Evolutionary conservation across 768 basidiomycete genomes (phyloP), one percentile per base, ranked within the genome.

Genomic region (Tylopilus vinaceipallidus): DNA sequence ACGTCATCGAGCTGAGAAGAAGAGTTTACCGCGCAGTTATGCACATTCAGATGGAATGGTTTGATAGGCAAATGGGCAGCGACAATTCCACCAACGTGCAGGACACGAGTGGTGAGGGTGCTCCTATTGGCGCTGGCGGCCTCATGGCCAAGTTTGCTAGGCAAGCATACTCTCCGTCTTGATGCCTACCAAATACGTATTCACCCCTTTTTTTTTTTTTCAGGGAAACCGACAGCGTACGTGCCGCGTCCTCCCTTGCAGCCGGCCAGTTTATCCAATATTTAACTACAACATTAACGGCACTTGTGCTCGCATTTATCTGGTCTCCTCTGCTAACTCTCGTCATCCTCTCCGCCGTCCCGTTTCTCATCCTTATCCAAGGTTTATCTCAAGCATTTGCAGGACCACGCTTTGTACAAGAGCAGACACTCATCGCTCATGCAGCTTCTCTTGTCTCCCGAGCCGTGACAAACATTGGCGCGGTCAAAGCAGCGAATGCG

Each of bases 211-310:
- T n/a, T 23, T 30, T 51, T 41, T 49, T 29, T 5, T 2, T 37
- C 60, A 98, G 94, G 56, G 95, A 98, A 70, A 97, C 95, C 7
- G 93, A 98, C 68, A 91, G 97, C 54, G 88, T 97, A 37, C 84
- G 95, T 35, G 75, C 83, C 52, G 95, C 91, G 1, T 82, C 86
- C 13, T 90, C 92, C 3, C 78, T 91, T 33, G 86, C 86, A 13
- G 75, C 86, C 22, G 94, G 93, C 22, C 78, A 82, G 56, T 65
- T 90, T 50, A 61, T 98, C 37, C 91, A 95, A 67, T 83, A 93
- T 69, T 67, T 91, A 45, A 85, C 84, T 3, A 94, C 93, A 2
- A 81, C 82, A 56, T 43, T 94, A 43, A 80, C 89, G 26, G 86
- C 86, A 61, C 82, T 98, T 56, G 65, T 83, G 43, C 84, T 99